A percentile compares a stretch with the other conserved stretches of the same genome.
phyloP scores from a whole-genome alignment of 2,329 filamentous ascomycete genomes.

The Fusarium tanahbumbuense region DNA sequence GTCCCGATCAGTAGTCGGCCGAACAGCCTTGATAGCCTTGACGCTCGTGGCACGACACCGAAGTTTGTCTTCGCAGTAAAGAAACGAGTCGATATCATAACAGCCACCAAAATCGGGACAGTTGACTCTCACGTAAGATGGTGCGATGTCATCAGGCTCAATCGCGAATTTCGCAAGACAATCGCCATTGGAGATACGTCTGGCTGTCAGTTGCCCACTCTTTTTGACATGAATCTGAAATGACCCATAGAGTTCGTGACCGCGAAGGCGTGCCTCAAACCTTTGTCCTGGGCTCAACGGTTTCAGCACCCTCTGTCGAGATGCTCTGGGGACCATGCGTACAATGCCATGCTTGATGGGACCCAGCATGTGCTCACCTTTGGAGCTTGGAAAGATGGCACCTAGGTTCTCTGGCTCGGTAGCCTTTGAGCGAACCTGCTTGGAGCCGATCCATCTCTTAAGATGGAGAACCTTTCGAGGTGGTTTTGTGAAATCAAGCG shows the following conservation, averaged over 20 bases:
- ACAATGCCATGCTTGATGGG: conserved; percentile 16
- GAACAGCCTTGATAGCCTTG: neutral
- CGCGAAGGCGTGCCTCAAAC: neutral
- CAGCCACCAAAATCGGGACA: neutral
- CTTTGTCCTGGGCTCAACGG: neutral
- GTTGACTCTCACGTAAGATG: conserved; percentile 4
- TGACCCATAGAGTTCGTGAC: neutral
- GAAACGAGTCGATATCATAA: conserved; percentile 7
- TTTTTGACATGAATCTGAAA: neutral
- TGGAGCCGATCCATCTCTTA: neutral
- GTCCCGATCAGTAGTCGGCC: neutral
- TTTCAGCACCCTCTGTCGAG: neutral
- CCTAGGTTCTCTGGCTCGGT: neutral
- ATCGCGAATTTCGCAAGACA: neutral
- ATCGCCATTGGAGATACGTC: neutral
- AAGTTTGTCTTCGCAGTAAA: conserved; percentile 5
- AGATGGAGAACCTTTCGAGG: neutral
- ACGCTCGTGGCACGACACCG: conserved; percentile 12
- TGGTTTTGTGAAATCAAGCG: neutral
- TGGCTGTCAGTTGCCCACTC: neutral
- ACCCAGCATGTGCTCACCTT: neutral
- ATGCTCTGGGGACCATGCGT: conserved; percentile 4
- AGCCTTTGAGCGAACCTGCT: rapidly evolving
- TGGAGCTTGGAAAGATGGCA: neutral
- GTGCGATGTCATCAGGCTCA: neutral